Evolutionary conservation across 495 filamentous ascomycete species (phyloP), one percentile per base, ranked within the genome.

Genomic region (Penicillium canescens): DNA sequence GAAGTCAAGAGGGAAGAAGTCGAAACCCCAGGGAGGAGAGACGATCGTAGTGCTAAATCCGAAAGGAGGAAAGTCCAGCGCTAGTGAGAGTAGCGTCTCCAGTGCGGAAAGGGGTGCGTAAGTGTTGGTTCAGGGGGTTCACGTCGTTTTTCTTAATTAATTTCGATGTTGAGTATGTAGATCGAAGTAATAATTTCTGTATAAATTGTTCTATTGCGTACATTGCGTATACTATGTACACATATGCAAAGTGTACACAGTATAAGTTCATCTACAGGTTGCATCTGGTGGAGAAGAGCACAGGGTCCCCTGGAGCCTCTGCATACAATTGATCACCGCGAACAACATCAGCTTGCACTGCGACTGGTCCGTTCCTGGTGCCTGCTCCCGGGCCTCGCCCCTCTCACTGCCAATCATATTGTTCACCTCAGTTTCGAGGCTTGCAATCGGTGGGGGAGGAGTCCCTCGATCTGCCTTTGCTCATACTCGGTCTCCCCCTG

Each of bases 91-190:
- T 65, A 59, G 59, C 52, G 62, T 47, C 55, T 62, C 62, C 59
- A 62, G 49, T 50, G 52, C 46, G 62, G 62, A 62, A 31, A 48
- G 46, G 52, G 59, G 52, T 55, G 55, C 62, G 59, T 62, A 59
- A 59, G 55, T 64, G 18, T 38, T 42, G 34, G 39, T 50, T 59
- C 52, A 56, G 59, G 54, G 62, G 59, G 55, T 41, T 39, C 21
- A 20, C 18, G 18, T 18, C 18, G 28, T 7, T 14, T 38, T 16
- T 21, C 24, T 12, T 24, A 21, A 34, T 46, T 16, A 10, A n/a
- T 39, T 48, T 0, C 28, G 14, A 23, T 33, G 11, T 24, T 24
- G 3, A 6, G 23, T 24, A 24, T 24, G 23, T 24, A 24, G 23
- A 24, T 4, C 0, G 23, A 24, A 6, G 23, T 24, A 24, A 24